A percentile compares a stretch with the other conserved stretches of the same genome.
Conservation (phyloP, 2,329 filamentous ascomycete genomes). For the Clarireedia monteithiana region DNA sequence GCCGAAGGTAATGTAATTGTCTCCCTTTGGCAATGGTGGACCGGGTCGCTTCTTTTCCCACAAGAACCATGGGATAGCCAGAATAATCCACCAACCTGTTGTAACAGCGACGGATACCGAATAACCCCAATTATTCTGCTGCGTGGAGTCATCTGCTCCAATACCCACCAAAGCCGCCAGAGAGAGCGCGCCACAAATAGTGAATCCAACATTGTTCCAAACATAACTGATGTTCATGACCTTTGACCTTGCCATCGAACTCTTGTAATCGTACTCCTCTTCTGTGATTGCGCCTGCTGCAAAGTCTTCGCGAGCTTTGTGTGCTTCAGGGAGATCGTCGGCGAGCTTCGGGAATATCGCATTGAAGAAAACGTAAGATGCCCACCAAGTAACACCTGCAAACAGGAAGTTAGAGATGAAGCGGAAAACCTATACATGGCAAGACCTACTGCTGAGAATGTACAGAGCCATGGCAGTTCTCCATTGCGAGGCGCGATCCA, state of each 20-base stretch:
- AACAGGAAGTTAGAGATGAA: not conserved
- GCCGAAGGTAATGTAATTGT: conserved; percentile 26
- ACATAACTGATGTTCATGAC: conserved; percentile 29
- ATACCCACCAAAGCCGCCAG: conserved; percentile 24
- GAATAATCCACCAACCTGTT: conserved; percentile 27
- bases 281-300: conserved; percentile 20
- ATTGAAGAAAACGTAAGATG: conserved; percentile 29
- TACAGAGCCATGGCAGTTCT: conserved; percentile 26
- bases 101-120: conserved; percentile 26
- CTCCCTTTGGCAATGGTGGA: conserved; percentile 21
- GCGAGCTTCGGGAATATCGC: conserved; percentile 28
- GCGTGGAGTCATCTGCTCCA: conserved; percentile 19
- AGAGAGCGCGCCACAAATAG: conserved; percentile 22
- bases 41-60: conserved; percentile 29
- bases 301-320: conserved; percentile 18
- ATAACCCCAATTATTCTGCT: conserved; percentile 27
- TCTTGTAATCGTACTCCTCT: conserved; percentile 21
- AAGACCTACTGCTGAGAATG: conserved; percentile 25
- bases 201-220: conserved; percentile 28
- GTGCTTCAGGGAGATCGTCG: conserved; percentile 25
- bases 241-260: conserved; percentile 25
- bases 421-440: not conserved
- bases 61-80: conserved; percentile 28
- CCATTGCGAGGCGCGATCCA: conserved; percentile 23
- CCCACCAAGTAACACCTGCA: conserved; percentile 26